These are phyloP conservation scores for Aphanomyces invadans DNA, from an alignment of 352 stramenopile species.

Conservation along the genomic window DNA sequence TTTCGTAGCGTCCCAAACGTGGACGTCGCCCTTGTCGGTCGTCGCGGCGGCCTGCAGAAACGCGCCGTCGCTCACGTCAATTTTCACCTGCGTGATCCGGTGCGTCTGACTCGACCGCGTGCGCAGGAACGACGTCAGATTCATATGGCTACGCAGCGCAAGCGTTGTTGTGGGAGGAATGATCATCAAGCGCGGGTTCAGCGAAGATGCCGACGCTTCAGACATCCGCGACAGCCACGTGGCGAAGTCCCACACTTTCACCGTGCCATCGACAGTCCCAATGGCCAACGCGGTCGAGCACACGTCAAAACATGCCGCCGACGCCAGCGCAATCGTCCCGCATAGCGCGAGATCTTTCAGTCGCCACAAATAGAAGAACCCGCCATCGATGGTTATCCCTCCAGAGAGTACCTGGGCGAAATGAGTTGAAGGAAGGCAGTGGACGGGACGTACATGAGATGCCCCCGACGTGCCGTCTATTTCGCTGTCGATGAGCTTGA, in stretches of 20 bases:
- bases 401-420: constrained; percentile 60
- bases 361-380: constrained; percentile 81
- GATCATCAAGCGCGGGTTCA: constrained; percentile 38
- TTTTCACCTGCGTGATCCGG: constrained; percentile 66
- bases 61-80: constrained; percentile 73
- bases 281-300: constrained; percentile 76
- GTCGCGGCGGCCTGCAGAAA: constrained; percentile 75
- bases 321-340: constrained; percentile 55
- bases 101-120: constrained; percentile 53
- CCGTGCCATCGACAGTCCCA: constrained; percentile 60
- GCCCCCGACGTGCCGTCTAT: background rate
- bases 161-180: constrained; percentile 54
- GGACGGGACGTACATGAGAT: constrained; percentile 11
- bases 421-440: background rate
- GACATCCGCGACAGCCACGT: constrained; percentile 41
- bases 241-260: constrained; percentile 76
- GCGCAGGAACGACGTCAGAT: constrained; percentile 76
- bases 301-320: constrained; percentile 65
- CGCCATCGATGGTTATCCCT: constrained; percentile 56
- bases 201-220: constrained; percentile 19
- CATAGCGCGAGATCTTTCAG: constrained; percentile 57
- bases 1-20: constrained; percentile 84
- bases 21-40: constrained; percentile 79
- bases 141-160: constrained; percentile 68
- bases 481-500: constrained; percentile 14